Evolutionary conservation across 1,284 basidiomycete genomes (phyloP).

Genomic region (Fistulina hepatica): DNA sequence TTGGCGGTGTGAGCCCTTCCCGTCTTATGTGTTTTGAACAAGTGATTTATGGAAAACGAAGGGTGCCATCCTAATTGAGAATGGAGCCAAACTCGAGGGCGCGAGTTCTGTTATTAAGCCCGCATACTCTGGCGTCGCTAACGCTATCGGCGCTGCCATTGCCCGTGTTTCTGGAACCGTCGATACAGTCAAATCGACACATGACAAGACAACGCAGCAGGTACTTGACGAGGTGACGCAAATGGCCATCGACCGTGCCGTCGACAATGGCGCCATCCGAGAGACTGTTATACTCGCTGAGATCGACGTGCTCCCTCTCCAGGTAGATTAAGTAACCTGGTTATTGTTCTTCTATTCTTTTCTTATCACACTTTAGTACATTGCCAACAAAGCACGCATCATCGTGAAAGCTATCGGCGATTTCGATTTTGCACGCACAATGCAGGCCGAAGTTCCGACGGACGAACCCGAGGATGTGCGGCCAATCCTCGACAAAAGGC

Average conservation of each 20-base stretch:
- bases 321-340: slow-evolving; percentile 6
- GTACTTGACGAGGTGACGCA: slow-evolving; percentile 32
- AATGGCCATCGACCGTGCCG: slow-evolving; percentile 28
- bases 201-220: slow-evolving; percentile 30
- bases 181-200: slow-evolving; percentile 31
- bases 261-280: slow-evolving; percentile 32
- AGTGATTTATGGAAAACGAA: too few relatives aligned
- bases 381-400: slow-evolving; percentile 36
- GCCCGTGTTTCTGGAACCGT: slow-evolving; percentile 27
- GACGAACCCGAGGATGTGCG: slow-evolving; percentile 5
- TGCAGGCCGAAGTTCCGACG: too few relatives aligned
- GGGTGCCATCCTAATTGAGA: slow-evolving; percentile 40
- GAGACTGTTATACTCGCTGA: slow-evolving; percentile 26
- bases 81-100: slow-evolving; percentile 29
- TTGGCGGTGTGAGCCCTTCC: too few relatives aligned
- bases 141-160: slow-evolving; percentile 42
- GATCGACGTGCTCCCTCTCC: slow-evolving; percentile 27
- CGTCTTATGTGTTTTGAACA: too few relatives aligned
- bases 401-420: slow-evolving; percentile 46
- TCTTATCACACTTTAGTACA: slow-evolving; percentile 23
- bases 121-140: slow-evolving; percentile 43
- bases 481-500: slow-evolving; percentile 8
- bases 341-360: background rate
- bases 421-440: slow-evolving; percentile 20
- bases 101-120: slow-evolving; percentile 41